These are phyloP conservation scores for Jatropha podagrica DNA, from an alignment of 441 rosid species.

Conservation along the genomic window DNA sequence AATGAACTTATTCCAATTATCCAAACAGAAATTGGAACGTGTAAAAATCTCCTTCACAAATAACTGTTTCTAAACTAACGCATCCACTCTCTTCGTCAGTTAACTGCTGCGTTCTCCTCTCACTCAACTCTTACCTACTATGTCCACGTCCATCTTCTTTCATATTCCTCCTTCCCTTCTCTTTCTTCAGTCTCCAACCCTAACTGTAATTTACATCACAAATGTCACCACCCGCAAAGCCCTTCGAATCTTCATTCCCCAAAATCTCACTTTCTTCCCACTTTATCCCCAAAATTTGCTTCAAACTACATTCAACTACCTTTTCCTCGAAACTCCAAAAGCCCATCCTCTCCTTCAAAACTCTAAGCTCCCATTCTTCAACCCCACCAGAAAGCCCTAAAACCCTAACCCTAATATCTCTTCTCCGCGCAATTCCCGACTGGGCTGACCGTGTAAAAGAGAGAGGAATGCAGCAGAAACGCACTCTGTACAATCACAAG, in stretches of 20 bases:
- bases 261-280: slow-evolving; percentile 30
- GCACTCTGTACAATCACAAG: slow-evolving; percentile 70
- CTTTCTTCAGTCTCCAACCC: slow-evolving; percentile 31
- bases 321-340: slow-evolving; percentile 30
- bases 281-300: slow-evolving; percentile 25
- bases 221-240: slow-evolving; percentile 41
- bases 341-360: slow-evolving; percentile 24
- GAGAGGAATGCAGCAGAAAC: slow-evolving; percentile 73
- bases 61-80: slow-evolving; percentile 22
- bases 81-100: not conserved
- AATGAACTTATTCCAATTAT: not conserved
- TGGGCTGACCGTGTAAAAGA: slow-evolving; percentile 85
- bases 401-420: slow-evolving; percentile 29
- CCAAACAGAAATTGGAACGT: slow-evolving; percentile 21
- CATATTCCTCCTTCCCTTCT: slow-evolving; percentile 17
- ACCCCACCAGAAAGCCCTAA: slow-evolving; percentile 22
- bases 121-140: slow-evolving; percentile 8
- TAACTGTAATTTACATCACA: slow-evolving; percentile 23
- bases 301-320: slow-evolving; percentile 15
- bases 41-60: slow-evolving; percentile 48
- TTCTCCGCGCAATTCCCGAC: slow-evolving; percentile 69
- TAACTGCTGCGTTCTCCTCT: not conserved
- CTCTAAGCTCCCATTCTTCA: slow-evolving; percentile 29
- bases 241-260: slow-evolving; percentile 24
- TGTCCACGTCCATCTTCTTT: slow-evolving; percentile 35